Evolutionary conservation across 345 rosid species (phyloP).

Genomic region (Pseudoturritis turrita): DNA sequence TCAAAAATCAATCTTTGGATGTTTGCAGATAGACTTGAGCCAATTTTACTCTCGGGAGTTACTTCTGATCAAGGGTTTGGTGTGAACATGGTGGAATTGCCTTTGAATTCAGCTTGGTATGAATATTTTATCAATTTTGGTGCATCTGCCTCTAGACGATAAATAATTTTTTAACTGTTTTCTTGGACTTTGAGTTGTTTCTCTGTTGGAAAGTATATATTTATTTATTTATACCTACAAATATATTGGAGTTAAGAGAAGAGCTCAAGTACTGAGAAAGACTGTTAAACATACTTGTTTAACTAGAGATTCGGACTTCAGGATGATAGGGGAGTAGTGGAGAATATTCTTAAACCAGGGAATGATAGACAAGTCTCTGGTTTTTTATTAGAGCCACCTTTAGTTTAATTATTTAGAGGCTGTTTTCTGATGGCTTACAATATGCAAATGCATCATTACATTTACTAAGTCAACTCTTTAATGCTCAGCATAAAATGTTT

Average conservation of each 20-base stretch:
- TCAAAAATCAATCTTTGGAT: no score
- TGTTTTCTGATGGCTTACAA: background rate
- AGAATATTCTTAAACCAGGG: constrained; percentile 5
- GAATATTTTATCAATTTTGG: no score
- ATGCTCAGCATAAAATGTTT: background rate
- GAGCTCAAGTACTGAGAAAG: background rate
- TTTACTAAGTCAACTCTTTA: constrained; percentile 13
- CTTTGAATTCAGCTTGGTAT: background rate
- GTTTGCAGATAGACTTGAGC: no score
- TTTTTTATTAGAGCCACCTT: background rate
- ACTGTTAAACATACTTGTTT: background rate
- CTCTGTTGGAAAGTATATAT: background rate
- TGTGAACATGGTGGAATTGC: background rate
- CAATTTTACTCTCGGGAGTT: background rate
- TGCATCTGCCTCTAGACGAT: no score
- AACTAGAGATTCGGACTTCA: background rate
- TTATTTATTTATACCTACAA: background rate
- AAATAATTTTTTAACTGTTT: background rate
- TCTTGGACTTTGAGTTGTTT: background rate
- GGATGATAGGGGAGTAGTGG: background rate
- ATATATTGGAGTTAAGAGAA: background rate
- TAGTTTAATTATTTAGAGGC: background rate
- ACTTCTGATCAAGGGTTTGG: background rate
- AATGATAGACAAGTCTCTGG: background rate
- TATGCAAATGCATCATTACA: background rate